Evolutionary conservation across 164 flowering plant species (phyloP), one percentile per base, ranked within the genome.

Genomic region (Annona cherimola): DNA sequence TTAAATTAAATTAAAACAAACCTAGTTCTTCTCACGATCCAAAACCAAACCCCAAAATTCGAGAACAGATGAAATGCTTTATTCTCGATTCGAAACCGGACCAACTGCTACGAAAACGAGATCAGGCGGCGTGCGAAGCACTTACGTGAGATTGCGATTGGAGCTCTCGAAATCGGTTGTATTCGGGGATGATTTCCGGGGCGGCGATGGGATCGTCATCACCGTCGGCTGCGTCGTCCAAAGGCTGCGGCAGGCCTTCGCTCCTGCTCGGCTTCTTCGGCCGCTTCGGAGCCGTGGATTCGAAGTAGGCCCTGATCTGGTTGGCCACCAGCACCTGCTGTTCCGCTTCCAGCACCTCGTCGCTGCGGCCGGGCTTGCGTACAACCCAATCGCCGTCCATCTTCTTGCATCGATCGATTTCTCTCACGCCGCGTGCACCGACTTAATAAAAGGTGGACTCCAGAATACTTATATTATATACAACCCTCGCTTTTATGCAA

Each of bases 321-420:
- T 81, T 57, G 66, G 88, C 67, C 74, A 84, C 86, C 66, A 61
- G 70, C 50, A 80, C 73, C 77, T 87, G 89, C 65, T 83, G 71
- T 12, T 84, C 84, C 0, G 82, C 76, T 5, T 82, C 89, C 74
- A 81, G 20, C 9, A 88, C 87, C 68, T 87, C 90, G 77, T 90
- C 95, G 86, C 92, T 90, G 75, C 92, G 82, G 81, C 90, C 84
- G 0, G 95, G 92, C 67, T 87, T 90, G 5, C 54, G 79, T 80
- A 69, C 81, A 9, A 9, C 62, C 44, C 19, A 63, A 43, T 55
- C 66, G 11, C 41, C 39, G 9, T 54, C 73, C 73, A 61, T 70
- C 50, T 45, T 46, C 9, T 2, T 41, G 41, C 42, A 12, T 26
- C 35, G 1, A 26, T 26, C 35, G 35, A 26, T 26, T 26, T 26